Evolutionary conservation across 169 alveolate species (phyloP).

Genomic region (Perkinsus marinus): DNA sequence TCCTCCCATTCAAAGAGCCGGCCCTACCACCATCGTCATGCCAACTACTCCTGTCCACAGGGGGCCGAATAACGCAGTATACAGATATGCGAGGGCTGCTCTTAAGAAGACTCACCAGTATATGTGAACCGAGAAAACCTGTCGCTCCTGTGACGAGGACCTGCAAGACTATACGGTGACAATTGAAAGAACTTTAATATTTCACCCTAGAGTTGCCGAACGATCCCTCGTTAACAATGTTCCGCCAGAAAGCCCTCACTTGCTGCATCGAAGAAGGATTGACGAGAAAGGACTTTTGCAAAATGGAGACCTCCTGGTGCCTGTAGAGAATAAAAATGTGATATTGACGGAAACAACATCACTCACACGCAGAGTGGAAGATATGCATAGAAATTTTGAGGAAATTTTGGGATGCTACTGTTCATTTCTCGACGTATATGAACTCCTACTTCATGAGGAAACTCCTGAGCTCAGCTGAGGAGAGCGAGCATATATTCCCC

Average conservation of each 20-base stretch:
- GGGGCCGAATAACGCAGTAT: background rate
- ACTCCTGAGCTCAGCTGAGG: too few relatives aligned
- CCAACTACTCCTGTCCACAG: background rate
- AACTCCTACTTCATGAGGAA: too few relatives aligned
- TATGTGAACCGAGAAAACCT: background rate
- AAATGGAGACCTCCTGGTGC: background rate
- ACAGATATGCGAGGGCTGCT: background rate
- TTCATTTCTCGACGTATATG: too few relatives aligned
- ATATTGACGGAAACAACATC: too few relatives aligned
- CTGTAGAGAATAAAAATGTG: background rate
- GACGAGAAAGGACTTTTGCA: background rate
- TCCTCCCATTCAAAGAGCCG: too few relatives aligned
- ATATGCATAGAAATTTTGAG: too few relatives aligned
- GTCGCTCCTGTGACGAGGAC: background rate
- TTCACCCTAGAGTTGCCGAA: background rate
- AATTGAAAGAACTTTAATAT: background rate
- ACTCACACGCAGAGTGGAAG: too few relatives aligned
- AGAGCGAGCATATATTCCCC: too few relatives aligned
- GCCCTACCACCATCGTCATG: background rate
- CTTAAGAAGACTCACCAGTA: background rate
- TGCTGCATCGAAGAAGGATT: background rate
- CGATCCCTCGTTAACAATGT: background rate
- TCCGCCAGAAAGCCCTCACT: background rate
- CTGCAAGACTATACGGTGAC: background rate
- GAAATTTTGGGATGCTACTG: too few relatives aligned